Percentiles rank a stretch among this genome's conserved stretches.
These are phyloP conservation scores for Allodekkera sacchari DNA, from an alignment of 805 yeast genomes.

Conservation along the genomic window DNA sequence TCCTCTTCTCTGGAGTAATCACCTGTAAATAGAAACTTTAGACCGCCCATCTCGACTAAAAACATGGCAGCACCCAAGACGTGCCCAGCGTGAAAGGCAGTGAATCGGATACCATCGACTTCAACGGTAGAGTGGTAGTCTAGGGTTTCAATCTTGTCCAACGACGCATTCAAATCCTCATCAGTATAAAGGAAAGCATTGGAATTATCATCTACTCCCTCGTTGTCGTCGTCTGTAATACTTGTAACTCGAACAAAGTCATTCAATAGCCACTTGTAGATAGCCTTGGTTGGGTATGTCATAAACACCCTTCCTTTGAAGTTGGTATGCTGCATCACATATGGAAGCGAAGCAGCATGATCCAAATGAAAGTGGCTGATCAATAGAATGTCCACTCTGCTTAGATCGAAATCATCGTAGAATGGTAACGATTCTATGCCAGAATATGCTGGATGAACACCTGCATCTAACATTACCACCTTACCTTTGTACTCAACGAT, in stretches of 20 bases:
- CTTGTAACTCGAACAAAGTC: slow-evolving; percentile 91
- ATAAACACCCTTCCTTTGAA: slow-evolving; percentile 94
- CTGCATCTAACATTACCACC: slow-evolving; percentile 95
- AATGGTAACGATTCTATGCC: slow-evolving; percentile 91
- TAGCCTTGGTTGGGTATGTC: slow-evolving; percentile 99
- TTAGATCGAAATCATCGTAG: slow-evolving; percentile 88
- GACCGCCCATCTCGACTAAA: slow-evolving; percentile 88
- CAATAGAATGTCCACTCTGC: slow-evolving; percentile 76
- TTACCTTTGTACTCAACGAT: slow-evolving; percentile 87
- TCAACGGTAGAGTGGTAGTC: slow-evolving; percentile 95
- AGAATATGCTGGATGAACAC: slow-evolving; percentile 91
- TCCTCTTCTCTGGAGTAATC: slow-evolving; percentile 95
- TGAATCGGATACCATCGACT: slow-evolving; percentile 87
- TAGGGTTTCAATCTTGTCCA: slow-evolving; percentile 85
- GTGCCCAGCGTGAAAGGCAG: slow-evolving; percentile 99
- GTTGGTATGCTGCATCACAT: slow-evolving; percentile 93
- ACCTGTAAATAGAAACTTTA: slow-evolving; percentile 86
- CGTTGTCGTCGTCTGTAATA: slow-evolving; percentile 36
- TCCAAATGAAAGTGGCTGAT: slow-evolving; percentile 96
- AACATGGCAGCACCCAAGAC: slow-evolving; percentile 99
- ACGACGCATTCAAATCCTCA: slow-evolving; percentile 80
- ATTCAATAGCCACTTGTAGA: slow-evolving; percentile 87
- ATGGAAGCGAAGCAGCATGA: slow-evolving; percentile 96
- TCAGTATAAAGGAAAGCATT: slow-evolving; percentile 62
- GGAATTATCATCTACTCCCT: slow-evolving; percentile 34